phyloP scores from a whole-genome alignment of 202 grass and related monocot genomes.

The Brachypodium distachyon region DNA sequence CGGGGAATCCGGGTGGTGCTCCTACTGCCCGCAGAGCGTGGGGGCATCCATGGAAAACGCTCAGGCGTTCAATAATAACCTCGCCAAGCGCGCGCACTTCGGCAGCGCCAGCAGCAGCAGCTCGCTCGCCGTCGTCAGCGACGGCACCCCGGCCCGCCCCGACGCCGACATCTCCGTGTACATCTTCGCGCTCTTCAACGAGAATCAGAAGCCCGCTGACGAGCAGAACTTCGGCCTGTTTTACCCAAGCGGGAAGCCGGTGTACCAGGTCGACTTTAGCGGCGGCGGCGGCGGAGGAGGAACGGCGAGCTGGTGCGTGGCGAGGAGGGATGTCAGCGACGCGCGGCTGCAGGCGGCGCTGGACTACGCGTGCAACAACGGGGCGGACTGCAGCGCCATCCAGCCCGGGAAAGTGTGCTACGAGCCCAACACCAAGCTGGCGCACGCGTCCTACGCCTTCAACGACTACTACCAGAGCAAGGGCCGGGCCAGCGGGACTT shows the following conservation, averaged over 20 bases:
- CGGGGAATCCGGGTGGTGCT: conserved; percentile 30
- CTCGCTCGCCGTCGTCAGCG: neutral
- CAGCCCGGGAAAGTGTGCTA: neutral
- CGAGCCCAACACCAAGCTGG: neutral
- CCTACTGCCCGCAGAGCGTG: too few species aligned
- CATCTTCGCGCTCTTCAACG: conserved; percentile 77
- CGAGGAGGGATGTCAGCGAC: neutral
- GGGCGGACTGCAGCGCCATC: conserved; percentile 16
- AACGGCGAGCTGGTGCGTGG: conserved; percentile 1
- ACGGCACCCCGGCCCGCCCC: conserved; percentile 26
- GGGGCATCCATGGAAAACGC: conserved; percentile 22
- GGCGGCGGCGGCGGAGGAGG: neutral
- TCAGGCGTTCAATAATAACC: conserved; percentile 30
- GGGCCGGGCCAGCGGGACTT: neutral
- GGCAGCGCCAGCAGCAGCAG: neutral
- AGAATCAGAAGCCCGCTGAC: conserved; percentile 25
- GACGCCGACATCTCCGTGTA: conserved; percentile 37
- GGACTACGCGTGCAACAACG: conserved; percentile 22
- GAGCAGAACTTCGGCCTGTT: conserved; percentile 67
- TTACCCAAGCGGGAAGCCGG: conserved; percentile 36
- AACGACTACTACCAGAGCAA: neutral
- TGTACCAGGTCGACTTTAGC: conserved; percentile 48
- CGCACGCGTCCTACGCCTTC: neutral
- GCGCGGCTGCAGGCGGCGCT: neutral
- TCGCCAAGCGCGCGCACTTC: conserved; percentile 28